Percentiles rank a stretch among this genome's conserved stretches.
phyloP scores from a whole-genome alignment of 2,329 filamentous ascomycete genomes.

The Coleophoma crateriformis region DNA sequence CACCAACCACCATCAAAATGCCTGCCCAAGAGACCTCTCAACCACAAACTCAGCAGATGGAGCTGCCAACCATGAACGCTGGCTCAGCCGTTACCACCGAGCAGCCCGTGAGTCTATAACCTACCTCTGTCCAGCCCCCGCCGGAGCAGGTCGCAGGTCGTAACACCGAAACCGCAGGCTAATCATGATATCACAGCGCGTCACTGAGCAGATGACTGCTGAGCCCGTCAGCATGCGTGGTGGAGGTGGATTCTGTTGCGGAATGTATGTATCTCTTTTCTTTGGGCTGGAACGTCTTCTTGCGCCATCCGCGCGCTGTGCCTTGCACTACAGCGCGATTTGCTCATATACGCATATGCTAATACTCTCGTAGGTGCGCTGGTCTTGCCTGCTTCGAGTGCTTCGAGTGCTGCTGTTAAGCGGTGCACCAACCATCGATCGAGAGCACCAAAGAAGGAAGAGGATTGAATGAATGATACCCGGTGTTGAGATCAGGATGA shows the following conservation, averaged over 20 bases:
- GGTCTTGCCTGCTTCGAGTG: conserved; percentile 24
- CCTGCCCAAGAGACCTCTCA: conserved; percentile 23
- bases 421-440: background rate
- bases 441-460: background rate
- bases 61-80: conserved; percentile 9
- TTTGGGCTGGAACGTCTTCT: too few relatives aligned
- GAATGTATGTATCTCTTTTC: conserved; percentile 14
- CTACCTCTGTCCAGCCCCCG: background rate
- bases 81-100: conserved; percentile 9
- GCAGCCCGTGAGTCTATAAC: conserved; percentile 18
- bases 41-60: conserved; percentile 22
- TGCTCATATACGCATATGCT: background rate
- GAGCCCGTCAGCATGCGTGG: conserved; percentile 30
- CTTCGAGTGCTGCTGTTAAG: conserved; percentile 23
- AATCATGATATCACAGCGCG: conserved; percentile 11
- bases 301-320: too few relatives aligned
- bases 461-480: background rate
- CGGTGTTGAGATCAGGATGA: background rate
- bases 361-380: conserved; percentile 15
- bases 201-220: conserved; percentile 21
- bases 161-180: background rate
- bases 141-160: background rate
- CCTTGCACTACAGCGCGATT: too few relatives aligned
- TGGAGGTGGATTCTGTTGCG: conserved; percentile 21
- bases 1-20: conserved; percentile 13